These are phyloP conservation scores for Pyrenophora teres DNA, from an alignment of 2,329 filamentous ascomycete species.

Conservation along the genomic window DNA sequence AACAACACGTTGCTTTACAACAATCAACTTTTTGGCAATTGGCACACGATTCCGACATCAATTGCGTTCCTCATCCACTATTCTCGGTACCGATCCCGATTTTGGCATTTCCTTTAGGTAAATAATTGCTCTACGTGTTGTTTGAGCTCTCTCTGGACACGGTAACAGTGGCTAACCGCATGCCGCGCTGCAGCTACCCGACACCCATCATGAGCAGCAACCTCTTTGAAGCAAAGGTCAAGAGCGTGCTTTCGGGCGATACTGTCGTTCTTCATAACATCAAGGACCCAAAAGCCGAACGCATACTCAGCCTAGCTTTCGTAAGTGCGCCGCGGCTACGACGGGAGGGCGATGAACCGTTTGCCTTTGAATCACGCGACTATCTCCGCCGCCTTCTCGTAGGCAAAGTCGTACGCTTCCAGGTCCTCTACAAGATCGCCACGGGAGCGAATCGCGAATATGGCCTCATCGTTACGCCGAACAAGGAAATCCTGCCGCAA, in stretches of 20 bases:
- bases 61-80: conserved; percentile 9
- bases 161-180: conserved; percentile 38
- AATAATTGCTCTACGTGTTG: conserved; percentile 8
- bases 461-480: conserved; percentile 75
- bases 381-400: conserved; percentile 82
- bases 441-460: conserved; percentile 81
- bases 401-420: conserved; percentile 85
- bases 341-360: conserved; percentile 89
- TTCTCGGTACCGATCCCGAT: conserved; percentile 1
- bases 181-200: conserved; percentile 18
- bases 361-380: conserved; percentile 93
- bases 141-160: conserved; percentile 26
- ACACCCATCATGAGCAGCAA: conserved; percentile 38
- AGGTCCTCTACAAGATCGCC: conserved; percentile 84
- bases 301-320: conserved; percentile 87
- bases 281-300: conserved; percentile 80
- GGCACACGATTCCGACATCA: conserved; percentile 9
- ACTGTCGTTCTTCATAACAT: conserved; percentile 82
- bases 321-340: conserved; percentile 85
- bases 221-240: conserved; percentile 64
- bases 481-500: conserved; percentile 74
- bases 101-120: conserved; percentile 12
- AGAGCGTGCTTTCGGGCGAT: conserved; percentile 92
- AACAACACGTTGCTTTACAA: conserved; percentile 20
- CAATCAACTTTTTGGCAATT: conserved; percentile 1